Percentiles rank a stretch among this genome's conserved stretches.
Evolutionary conservation across 805 yeast genomes (phyloP).

Genomic region (Saturnispora galanensis): DNA sequence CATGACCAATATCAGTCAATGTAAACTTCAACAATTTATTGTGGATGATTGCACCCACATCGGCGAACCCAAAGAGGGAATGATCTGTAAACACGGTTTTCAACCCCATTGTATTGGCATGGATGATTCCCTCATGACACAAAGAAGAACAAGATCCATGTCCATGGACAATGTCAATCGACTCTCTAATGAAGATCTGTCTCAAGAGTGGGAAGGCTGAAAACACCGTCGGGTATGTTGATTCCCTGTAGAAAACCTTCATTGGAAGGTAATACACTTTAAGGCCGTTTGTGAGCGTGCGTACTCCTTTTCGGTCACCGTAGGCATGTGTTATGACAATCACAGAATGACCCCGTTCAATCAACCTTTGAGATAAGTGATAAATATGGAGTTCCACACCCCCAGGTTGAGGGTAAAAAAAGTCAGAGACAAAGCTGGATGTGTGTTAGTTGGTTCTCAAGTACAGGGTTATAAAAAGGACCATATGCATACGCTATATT

Average conservation of each 20-base stretch:
- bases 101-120: conserved; percentile 86
- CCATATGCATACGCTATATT: conserved; percentile 3
- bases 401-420: conserved; percentile 97
- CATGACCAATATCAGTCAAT: conserved; percentile 78
- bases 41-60: conserved; percentile 71
- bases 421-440: conserved; percentile 69
- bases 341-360: conserved; percentile 76
- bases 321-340: conserved; percentile 84
- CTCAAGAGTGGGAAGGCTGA: conserved; percentile 78
- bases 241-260: conserved; percentile 67
- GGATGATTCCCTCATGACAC: conserved; percentile 87
- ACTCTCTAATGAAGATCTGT: conserved; percentile 76
- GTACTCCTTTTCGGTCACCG: conserved; percentile 69
- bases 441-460: conserved; percentile 4
- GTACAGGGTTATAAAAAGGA: background rate
- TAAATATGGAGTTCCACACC: conserved; percentile 95
- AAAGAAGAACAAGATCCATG: conserved; percentile 85
- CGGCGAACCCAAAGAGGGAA: conserved; percentile 89
- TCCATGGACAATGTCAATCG: conserved; percentile 84
- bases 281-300: conserved; percentile 79
- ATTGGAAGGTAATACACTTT: conserved; percentile 89
- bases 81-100: conserved; percentile 93
- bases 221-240: conserved; percentile 84
- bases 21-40: conserved; percentile 81
- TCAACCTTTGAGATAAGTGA: conserved; percentile 77